Evolutionary conservation across 495 filamentous ascomycete genomes (phyloP), one percentile per base, ranked within the genome.

Genomic region (Daldinia childiae): DNA sequence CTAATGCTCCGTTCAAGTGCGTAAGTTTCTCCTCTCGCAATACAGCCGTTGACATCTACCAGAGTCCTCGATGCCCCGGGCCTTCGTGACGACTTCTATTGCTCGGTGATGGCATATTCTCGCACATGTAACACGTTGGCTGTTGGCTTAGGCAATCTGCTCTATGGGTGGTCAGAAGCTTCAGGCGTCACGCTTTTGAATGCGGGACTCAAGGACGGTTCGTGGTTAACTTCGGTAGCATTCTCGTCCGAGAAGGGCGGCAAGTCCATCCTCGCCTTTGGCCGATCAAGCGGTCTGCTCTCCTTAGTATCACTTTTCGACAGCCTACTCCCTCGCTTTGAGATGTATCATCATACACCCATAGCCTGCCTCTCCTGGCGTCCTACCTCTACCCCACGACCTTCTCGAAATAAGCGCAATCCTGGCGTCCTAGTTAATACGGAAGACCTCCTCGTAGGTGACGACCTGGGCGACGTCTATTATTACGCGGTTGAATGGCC

Each of bases 401-500:
- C 78, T 14, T 84, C 82, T 3, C 65, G 76, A 62, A 83, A 75
- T 63, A 73, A 60, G 4, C 45, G 67, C 6, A 74, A 77, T n/a
- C 68, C 77, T n/a, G 79, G 76, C 19, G 71, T 59, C 60, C 66
- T 77, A 0, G 84, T 88, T 1, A 77, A 83, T 51, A 89, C 84
- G 0, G 94, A 99, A 77, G 93, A 97, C 64, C 87, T 99, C 39
- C 84, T 95, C 3, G 91, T 95, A 15, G 94, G 96, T 3, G 94
- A 98, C 66, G 93, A 98, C 71, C 73, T 84, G n/a, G 95, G 95
- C 1, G 87, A 87, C 58, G 79, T 99, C 3, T 97, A 93, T 80
- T 93, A 95, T 70, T 99, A 98, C 79, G 87, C 89, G 7, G 85
- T 99, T 6, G 93, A 98, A 76, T 98, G 95, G 95, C 90, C 93